These are phyloP conservation scores for Sclerotinia nivalis DNA, from an alignment of 2,329 filamentous ascomycete species.

Conservation along the genomic window DNA sequence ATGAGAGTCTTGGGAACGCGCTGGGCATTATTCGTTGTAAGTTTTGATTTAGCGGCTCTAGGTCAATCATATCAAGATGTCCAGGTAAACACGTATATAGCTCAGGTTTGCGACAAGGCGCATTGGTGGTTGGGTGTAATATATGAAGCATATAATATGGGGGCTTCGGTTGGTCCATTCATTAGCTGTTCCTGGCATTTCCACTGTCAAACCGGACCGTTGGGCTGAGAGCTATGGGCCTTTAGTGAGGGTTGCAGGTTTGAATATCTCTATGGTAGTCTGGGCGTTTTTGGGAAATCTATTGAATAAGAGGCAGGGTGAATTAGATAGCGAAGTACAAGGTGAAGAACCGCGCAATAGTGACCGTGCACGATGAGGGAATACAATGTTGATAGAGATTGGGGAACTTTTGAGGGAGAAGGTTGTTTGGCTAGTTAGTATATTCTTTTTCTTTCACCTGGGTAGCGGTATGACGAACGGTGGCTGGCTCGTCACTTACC, in stretches of 20 bases:
- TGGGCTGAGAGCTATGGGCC: constrained; percentile 45
- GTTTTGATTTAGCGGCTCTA: constrained; percentile 58
- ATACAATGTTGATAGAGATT: constrained; percentile 47
- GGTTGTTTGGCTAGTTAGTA: constrained; percentile 57
- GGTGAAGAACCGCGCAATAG: not conserved
- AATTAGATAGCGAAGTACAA: not conserved
- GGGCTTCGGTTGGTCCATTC: constrained; percentile 57
- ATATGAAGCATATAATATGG: constrained; percentile 58
- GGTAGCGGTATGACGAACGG: constrained; percentile 55
- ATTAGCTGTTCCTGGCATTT: constrained; percentile 56
- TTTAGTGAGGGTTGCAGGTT: not conserved
- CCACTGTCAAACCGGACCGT: constrained; percentile 42
- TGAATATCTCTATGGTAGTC: not conserved
- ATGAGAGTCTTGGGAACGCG: constrained; percentile 58
- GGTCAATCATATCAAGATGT: constrained; percentile 66
- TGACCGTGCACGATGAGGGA: constrained; percentile 32
- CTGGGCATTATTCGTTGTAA: constrained; percentile 56
- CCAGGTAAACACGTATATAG: constrained; percentile 62
- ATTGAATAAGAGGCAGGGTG: not conserved
- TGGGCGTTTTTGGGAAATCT: not conserved
- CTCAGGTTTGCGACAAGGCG: constrained; percentile 47
- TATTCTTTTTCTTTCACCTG: constrained; percentile 66
- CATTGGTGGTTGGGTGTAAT: constrained; percentile 65
- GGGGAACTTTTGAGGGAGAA: constrained; percentile 48
- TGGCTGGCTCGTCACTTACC: constrained; percentile 67